Conservation (phyloP, 2,329 filamentous ascomycete genomes). For the Apiospora saccharicola region DNA sequence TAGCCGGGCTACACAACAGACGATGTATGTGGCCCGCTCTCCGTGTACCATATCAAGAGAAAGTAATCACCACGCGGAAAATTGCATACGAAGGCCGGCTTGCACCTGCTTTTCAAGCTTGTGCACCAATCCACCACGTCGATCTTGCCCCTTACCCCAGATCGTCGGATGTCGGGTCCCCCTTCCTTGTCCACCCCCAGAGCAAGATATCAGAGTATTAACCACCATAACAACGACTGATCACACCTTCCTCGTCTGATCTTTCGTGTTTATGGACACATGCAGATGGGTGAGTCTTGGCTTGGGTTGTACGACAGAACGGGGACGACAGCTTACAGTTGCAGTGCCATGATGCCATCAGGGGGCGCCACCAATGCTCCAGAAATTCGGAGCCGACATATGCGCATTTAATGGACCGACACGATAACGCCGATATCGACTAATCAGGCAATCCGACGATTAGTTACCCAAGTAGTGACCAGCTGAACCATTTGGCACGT, state of each 20-base stretch:
- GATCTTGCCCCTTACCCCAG: constrained; percentile 17
- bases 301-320: neutral
- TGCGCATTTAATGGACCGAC: neutral
- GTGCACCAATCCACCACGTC: neutral
- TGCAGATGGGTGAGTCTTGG: too few species aligned
- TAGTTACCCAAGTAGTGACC: neutral
- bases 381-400: neutral
- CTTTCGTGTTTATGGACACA: too few species aligned
- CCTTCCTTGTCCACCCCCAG: neutral
- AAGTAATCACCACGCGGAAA: neutral
- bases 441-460: neutral
- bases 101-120: neutral
- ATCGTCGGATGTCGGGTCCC: neutral
- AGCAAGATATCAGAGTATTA: neutral
- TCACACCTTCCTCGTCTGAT: too few species aligned
- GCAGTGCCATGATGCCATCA: neutral
- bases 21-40: neutral
- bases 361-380: neutral
- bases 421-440: neutral
- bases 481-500: too few species aligned
- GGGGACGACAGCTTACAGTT: neutral
- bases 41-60: neutral
- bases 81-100: neutral
- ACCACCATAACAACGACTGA: neutral
- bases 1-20: constrained; percentile 7